Conservation (phyloP, 2,329 filamentous ascomycete genomes). For the Ophioceras dolichostomum region DNA sequence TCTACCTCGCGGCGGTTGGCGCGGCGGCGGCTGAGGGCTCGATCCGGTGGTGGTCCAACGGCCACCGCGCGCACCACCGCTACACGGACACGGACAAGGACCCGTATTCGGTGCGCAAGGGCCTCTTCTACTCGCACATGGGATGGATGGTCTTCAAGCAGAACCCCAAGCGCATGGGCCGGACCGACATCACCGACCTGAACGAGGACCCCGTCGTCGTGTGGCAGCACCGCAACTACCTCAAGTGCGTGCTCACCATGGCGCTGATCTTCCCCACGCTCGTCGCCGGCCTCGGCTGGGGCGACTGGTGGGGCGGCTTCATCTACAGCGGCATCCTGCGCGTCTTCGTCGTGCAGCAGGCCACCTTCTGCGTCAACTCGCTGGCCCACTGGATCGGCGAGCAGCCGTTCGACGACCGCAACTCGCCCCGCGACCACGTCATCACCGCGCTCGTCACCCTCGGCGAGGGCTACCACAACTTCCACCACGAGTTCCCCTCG, state of each 20-base stretch:
- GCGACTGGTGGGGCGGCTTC: constrained; percentile 71
- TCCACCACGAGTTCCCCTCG: constrained; percentile 89
- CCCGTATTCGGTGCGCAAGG: constrained; percentile 83
- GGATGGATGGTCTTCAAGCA: constrained; percentile 94
- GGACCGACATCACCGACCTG: constrained; percentile 77
- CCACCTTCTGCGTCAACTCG: constrained; percentile 88
- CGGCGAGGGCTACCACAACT: constrained; percentile 84
- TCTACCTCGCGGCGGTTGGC: constrained; percentile 72
- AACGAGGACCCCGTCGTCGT: constrained; percentile 78
- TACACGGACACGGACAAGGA: constrained; percentile 92
- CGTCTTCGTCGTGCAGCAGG: constrained; percentile 84
- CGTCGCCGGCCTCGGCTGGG: constrained; percentile 67
- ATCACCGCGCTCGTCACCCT: constrained; percentile 77
- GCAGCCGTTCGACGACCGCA: constrained; percentile 86
- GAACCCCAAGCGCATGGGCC: constrained; percentile 79
- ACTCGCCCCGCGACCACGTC: constrained; percentile 79
- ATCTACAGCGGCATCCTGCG: constrained; percentile 77
- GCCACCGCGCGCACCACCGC: constrained; percentile 78
- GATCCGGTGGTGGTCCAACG: constrained; percentile 80
- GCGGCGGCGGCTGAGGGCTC: constrained; percentile 78
- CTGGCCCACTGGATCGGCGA: constrained; percentile 85
- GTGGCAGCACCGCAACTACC: constrained; percentile 80
- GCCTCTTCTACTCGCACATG: constrained; percentile 70
- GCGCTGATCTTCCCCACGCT: constrained; percentile 63
- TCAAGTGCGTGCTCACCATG: constrained; percentile 69